These are phyloP conservation scores for Sporothrix curviconia DNA, from an alignment of 2,329 filamentous ascomycete species.

Conservation along the genomic window DNA sequence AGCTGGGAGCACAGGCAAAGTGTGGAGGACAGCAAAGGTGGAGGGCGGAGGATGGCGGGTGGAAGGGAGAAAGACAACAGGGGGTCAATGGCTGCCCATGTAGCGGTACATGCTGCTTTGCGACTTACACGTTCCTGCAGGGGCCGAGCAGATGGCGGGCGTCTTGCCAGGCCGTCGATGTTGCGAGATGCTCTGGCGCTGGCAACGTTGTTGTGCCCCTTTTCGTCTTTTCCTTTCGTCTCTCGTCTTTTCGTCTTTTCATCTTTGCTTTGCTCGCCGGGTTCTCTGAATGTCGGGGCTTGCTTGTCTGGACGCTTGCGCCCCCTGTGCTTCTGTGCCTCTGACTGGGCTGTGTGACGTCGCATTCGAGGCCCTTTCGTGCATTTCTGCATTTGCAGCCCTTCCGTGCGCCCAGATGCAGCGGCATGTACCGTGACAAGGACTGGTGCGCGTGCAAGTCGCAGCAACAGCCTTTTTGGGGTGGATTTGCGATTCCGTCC, in stretches of 20 bases:
- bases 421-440: slow-evolving; percentile 5
- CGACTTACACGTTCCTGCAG: background rate
- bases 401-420: background rate
- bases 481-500: slow-evolving; percentile 17
- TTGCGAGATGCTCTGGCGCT: too few relatives aligned
- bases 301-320: too few relatives aligned
- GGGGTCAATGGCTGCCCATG: background rate
- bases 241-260: too few relatives aligned
- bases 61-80: slow-evolving; percentile 15
- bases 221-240: too few relatives aligned
- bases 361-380: too few relatives aligned
- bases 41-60: background rate
- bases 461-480: background rate
- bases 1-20: slow-evolving; percentile 2
- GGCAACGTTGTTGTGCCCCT: too few relatives aligned
- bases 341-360: too few relatives aligned
- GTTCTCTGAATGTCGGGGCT: too few relatives aligned
- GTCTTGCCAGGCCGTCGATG: background rate
- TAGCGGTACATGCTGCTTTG: slow-evolving; percentile 12
- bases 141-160: too few relatives aligned
- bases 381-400: too few relatives aligned
- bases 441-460: background rate
- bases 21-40: slow-evolving; percentile 14
- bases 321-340: too few relatives aligned
- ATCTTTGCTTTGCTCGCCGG: too few relatives aligned